A percentile compares a stretch with the other conserved stretches of the same genome.
phyloP scores from a whole-genome alignment of 1,139 yeast species.

The Geotrichum klebahnii region DNA sequence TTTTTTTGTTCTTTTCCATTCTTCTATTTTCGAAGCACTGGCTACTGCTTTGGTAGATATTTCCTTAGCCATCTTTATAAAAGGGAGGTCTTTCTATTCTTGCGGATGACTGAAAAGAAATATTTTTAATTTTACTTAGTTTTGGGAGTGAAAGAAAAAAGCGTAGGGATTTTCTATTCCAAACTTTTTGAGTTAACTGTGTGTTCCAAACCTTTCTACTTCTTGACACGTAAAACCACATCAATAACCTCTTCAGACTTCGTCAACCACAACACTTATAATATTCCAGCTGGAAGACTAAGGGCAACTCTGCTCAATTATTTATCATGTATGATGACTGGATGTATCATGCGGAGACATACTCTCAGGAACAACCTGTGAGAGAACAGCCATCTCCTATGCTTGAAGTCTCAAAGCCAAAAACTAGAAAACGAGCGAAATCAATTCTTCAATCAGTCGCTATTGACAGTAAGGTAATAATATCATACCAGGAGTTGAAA shows the following conservation, averaged over 20 bases:
- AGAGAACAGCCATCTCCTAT: slow-evolving; percentile 7
- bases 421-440: slow-evolving; percentile 28
- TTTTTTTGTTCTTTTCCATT: slow-evolving; percentile 46
- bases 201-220: background rate
- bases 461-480: slow-evolving; percentile 22
- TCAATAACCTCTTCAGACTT: background rate
- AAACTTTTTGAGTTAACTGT: too few relatives aligned
- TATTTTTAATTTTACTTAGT: too few relatives aligned
- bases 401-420: slow-evolving; percentile 18
- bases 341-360: slow-evolving; percentile 33
- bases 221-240: slow-evolving; percentile 8
- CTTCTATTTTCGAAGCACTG: slow-evolving; percentile 17
- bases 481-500: background rate
- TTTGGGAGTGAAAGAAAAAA: too few relatives aligned
- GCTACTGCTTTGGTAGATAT: background rate
- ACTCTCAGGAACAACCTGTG: slow-evolving; percentile 16
- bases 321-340: slow-evolving; percentile 36
- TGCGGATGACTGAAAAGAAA: too few relatives aligned
- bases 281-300: background rate
- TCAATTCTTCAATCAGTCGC: slow-evolving; percentile 34
- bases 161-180: too few relatives aligned
- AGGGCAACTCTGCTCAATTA: background rate
- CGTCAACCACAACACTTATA: background rate
- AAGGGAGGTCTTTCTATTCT: background rate
- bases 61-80: background rate